These are phyloP conservation scores for Fraxinus cuspidata DNA, from an alignment of 257 asterid species.

Conservation along the genomic window DNA sequence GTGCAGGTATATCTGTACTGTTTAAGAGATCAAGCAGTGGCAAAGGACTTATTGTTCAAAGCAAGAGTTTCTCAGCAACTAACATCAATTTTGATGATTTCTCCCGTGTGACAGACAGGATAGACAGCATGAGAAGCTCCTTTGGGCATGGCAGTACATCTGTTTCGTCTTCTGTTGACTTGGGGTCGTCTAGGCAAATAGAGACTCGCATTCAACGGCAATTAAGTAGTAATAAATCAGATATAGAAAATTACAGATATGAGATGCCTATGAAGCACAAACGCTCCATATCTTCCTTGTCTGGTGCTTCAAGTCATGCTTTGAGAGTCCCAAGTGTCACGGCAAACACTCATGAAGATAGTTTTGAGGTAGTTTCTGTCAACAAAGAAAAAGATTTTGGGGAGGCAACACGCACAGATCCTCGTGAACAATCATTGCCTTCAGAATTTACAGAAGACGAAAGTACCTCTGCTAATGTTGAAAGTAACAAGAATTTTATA, in stretches of 20 bases:
- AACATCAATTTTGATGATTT: constrained; percentile 72
- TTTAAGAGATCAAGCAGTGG: constrained; percentile 59
- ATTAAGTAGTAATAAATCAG: constrained; percentile 67
- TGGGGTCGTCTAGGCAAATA: constrained; percentile 59
- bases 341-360: constrained; percentile 57
- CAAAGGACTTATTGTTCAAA: constrained; percentile 59
- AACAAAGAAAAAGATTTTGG: constrained; percentile 38
- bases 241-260: constrained; percentile 58
- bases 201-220: constrained; percentile 66
- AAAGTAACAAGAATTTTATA: constrained; percentile 41
- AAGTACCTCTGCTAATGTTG: constrained; percentile 46
- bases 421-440: constrained; percentile 40
- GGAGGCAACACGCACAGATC: constrained; percentile 35
- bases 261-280: constrained; percentile 61
- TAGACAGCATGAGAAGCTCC: constrained; percentile 79
- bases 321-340: constrained; percentile 49
- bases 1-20: constrained; percentile 75
- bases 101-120: constrained; percentile 67
- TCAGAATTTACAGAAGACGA: constrained; percentile 54
- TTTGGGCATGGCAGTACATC: constrained; percentile 72
- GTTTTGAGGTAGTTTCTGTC: constrained; percentile 39
- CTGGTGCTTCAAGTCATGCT: constrained; percentile 67
- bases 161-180: constrained; percentile 79
- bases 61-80: constrained; percentile 77
- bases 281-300: constrained; percentile 68